Evolutionary conservation across 345 rosid species (phyloP).

Genomic region (Microthlaspi erraticum): DNA sequence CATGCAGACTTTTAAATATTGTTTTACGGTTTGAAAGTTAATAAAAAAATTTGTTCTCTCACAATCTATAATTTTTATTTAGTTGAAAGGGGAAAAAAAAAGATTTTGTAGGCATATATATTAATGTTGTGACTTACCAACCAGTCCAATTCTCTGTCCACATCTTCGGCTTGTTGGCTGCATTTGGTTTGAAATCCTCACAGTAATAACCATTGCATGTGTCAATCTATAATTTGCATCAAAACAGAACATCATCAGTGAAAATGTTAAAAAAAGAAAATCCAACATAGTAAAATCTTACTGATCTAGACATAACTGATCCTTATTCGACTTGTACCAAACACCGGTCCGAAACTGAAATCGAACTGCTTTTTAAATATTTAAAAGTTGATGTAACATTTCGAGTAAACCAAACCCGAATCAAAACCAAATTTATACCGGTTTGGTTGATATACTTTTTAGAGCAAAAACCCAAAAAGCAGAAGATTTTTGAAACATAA

Average conservation of each 20-base stretch:
- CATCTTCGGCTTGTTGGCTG: slow-evolving; percentile 76
- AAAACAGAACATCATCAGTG: neutral
- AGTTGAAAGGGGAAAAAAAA: neutral
- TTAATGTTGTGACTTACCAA: slow-evolving; percentile 59
- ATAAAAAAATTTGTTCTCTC: neutral
- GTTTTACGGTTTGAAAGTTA: neutral
- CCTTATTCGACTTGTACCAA: too few relatives aligned
- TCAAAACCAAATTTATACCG: too few relatives aligned
- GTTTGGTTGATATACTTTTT: neutral
- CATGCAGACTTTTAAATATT: neutral
- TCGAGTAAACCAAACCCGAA: too few relatives aligned
- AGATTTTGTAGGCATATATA: neutral
- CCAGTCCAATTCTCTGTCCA: slow-evolving; percentile 98
- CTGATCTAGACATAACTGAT: neutral
- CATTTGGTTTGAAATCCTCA: slow-evolving; percentile 69
- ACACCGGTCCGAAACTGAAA: too few relatives aligned
- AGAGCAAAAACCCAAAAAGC: neutral
- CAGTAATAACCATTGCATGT: slow-evolving; percentile 95
- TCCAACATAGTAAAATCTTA: neutral
- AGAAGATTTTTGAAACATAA: neutral
- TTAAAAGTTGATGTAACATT: too few relatives aligned
- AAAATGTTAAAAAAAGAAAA: neutral
- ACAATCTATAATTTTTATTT: neutral
- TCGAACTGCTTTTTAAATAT: too few relatives aligned
- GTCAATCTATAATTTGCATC: slow-evolving; percentile 58